These are phyloP conservation scores for Claviceps cyperi DNA, from an alignment of 2,329 filamentous ascomycete species.

Conservation along the genomic window DNA sequence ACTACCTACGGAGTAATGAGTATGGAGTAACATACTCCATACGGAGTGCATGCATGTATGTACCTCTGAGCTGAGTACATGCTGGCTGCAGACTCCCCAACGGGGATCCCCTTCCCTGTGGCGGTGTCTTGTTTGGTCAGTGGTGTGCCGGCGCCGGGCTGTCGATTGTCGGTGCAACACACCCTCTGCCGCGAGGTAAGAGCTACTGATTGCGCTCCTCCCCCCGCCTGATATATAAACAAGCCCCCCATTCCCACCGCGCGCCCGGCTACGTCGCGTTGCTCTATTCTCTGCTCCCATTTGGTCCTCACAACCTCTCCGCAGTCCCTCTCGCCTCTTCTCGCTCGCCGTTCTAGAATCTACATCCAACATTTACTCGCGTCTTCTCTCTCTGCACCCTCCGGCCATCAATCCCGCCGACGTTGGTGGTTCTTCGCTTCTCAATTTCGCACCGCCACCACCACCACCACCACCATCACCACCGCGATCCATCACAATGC, in stretches of 20 bases:
- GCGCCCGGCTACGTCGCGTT: constrained; percentile 32
- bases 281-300: constrained; percentile 18
- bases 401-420: neutral
- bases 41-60: too few species aligned
- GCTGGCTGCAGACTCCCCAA: too few species aligned
- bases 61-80: too few species aligned
- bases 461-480: constrained; percentile 9
- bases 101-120: neutral
- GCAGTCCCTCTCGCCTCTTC: constrained; percentile 10
- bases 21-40: too few species aligned
- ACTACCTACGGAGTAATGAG: too few species aligned
- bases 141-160: constrained; percentile 1
- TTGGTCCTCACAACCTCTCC: constrained; percentile 10
- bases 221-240: constrained; percentile 48
- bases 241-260: constrained; percentile 35
- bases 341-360: constrained; percentile 9
- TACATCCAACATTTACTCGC: constrained; percentile 10
- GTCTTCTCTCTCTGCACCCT: constrained; percentile 5
- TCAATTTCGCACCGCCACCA: constrained; percentile 9
- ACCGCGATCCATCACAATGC: constrained; percentile 29
- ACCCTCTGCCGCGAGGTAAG: constrained; percentile 5
- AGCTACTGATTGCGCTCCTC: constrained; percentile 40
- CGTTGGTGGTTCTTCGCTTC: constrained; percentile 4
- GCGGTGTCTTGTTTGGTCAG: neutral
- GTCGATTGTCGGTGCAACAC: neutral